phyloP scores from a whole-genome alignment of 257 asterid genomes.

The Plantago ovata region DNA sequence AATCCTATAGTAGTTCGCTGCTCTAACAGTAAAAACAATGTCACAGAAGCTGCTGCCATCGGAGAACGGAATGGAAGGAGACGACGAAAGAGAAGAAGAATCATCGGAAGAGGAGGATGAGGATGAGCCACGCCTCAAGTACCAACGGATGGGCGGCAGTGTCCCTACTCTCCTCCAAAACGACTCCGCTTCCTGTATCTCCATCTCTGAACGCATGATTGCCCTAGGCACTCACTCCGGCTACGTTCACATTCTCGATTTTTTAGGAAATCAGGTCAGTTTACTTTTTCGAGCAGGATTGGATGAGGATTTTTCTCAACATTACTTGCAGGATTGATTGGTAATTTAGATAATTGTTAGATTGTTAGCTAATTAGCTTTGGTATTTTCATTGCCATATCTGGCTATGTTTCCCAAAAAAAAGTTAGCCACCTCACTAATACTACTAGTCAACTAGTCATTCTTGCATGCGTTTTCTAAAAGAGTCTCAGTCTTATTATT shows the following conservation, averaged over 20 bases:
- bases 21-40: conserved; percentile 37
- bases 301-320: no score
- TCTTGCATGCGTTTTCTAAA: no score
- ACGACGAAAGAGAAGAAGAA: conserved; percentile 84
- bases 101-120: conserved; percentile 69
- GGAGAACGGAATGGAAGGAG: conserved; percentile 93
- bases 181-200: conserved; percentile 90
- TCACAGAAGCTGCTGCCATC: conserved; percentile 46
- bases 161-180: conserved; percentile 71
- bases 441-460: no score
- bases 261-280: conserved; percentile 87
- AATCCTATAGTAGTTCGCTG: no score
- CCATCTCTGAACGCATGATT: conserved; percentile 94
- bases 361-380: no score
- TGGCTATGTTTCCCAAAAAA: no score
- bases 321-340: no score
- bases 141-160: conserved; percentile 98
- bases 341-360: no score
- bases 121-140: conserved; percentile 93
- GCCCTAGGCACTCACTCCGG: conserved; percentile 93
- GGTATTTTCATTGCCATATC: no score
- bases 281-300: background rate
- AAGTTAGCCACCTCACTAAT: no score
- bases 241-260: conserved; percentile 87
- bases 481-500: no score